Percentiles rank a stretch among this genome's conserved stretches.
These are phyloP conservation scores for Boletus reticulatus DNA, from an alignment of 768 basidiomycete species.

Conservation along the genomic window DNA sequence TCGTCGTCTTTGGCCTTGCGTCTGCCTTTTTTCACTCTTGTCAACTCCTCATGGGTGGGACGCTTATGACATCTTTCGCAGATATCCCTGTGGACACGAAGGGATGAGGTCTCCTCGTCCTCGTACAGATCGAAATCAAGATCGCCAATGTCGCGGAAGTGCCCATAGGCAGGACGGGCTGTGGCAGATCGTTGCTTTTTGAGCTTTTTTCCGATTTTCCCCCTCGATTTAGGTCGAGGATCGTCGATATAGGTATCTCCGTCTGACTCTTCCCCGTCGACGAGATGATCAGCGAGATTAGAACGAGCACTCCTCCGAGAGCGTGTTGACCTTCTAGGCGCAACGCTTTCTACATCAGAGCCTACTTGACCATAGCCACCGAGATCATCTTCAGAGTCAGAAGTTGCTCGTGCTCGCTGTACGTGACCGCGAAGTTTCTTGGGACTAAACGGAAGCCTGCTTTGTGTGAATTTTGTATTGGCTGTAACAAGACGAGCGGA, in stretches of 20 bases:
- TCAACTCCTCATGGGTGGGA: slow-evolving; percentile 57
- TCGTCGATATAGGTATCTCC: slow-evolving; percentile 35
- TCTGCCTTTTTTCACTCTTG: slow-evolving; percentile 38
- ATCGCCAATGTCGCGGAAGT: slow-evolving; percentile 42
- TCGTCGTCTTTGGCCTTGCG: slow-evolving; percentile 41
- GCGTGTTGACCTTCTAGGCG: slow-evolving; percentile 50
- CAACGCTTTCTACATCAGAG: slow-evolving; percentile 21
- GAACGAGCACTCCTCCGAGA: slow-evolving; percentile 38
- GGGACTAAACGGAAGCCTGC: slow-evolving; percentile 63
- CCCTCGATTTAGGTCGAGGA: slow-evolving; percentile 7
- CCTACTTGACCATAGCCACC: slow-evolving; percentile 38
- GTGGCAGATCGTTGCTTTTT: slow-evolving; percentile 35
- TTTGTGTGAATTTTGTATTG: slow-evolving; percentile 15
- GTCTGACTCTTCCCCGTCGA: slow-evolving; percentile 31
- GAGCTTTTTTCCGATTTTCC: background rate
- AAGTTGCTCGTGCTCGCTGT: slow-evolving; percentile 21
- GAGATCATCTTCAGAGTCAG: slow-evolving; percentile 40
- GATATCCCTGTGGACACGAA: slow-evolving; percentile 57
- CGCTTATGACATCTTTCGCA: slow-evolving; percentile 71
- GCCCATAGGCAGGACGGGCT: slow-evolving; percentile 49
- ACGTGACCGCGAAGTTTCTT: slow-evolving; percentile 47
- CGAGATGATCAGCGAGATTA: slow-evolving; percentile 29
- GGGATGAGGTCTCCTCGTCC: slow-evolving; percentile 53
- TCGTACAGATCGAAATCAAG: slow-evolving; percentile 43
- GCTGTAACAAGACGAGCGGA: slow-evolving; percentile 14